Conservation (phyloP, 257 asterid species). For the Pogostemon cablin region DNA sequence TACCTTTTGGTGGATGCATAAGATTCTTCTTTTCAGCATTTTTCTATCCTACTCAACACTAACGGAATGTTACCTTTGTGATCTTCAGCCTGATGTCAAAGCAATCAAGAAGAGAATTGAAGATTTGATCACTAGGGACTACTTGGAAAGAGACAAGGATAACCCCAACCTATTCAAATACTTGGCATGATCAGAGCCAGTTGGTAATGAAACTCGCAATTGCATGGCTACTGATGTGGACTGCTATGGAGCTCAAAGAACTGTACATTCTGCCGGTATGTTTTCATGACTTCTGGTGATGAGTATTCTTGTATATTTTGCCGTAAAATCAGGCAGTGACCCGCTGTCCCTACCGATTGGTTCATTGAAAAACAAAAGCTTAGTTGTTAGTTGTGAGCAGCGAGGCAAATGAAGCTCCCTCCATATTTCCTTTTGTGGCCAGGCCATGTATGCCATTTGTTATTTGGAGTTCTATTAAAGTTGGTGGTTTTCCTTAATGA, state of each 20-base stretch:
- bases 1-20: conserved; percentile 27
- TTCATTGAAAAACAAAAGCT: conserved; percentile 23
- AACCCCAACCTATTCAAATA: conserved; percentile 91
- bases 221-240: conserved; percentile 26
- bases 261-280: conserved; percentile 34
- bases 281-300: conserved; percentile 22
- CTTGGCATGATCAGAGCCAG: conserved; percentile 67
- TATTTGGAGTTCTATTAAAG: not conserved
- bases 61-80: conserved; percentile 19
- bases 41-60: not conserved
- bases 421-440: conserved; percentile 5
- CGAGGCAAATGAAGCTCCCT: conserved; percentile 29
- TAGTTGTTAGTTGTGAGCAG: conserved; percentile 19
- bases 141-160: conserved; percentile 92
- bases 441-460: conserved; percentile 18
- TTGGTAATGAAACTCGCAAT: conserved; percentile 20
- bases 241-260: conserved; percentile 17
- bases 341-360: conserved; percentile 15
- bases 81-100: conserved; percentile 86
- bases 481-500: conserved; percentile 15
- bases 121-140: conserved; percentile 92
- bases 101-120: conserved; percentile 98
- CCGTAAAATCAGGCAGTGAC: conserved; percentile 20
- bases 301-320: conserved; percentile 40
- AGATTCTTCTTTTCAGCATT: not conserved